phyloP scores from a whole-genome alignment of 2,329 filamentous ascomycete genomes.

The Exophiala aquamarina region DNA sequence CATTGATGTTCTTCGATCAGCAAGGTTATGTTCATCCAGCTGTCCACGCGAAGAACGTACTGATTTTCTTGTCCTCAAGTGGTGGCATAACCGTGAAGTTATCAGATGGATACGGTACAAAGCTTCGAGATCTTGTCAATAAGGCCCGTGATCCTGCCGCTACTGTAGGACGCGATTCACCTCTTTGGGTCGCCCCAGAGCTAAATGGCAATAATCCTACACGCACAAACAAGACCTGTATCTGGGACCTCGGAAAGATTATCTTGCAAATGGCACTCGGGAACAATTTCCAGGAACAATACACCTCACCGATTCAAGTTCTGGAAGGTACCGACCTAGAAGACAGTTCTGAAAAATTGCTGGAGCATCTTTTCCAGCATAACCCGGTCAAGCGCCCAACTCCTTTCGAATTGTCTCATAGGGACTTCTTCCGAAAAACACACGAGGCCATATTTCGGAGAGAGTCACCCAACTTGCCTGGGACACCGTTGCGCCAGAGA shows the following conservation, averaged over 20 bases:
- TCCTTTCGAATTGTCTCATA: conserved; percentile 64
- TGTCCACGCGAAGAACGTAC: conserved; percentile 75
- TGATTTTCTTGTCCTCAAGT: conserved; percentile 69
- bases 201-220: conserved; percentile 59
- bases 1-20: conserved; percentile 80
- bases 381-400: conserved; percentile 82
- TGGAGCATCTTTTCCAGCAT: conserved; percentile 79
- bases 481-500: conserved; percentile 16
- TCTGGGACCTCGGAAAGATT: conserved; percentile 92
- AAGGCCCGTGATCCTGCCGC: conserved; percentile 52
- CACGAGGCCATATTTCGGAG: conserved; percentile 21
- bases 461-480: conserved; percentile 9
- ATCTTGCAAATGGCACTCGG: conserved; percentile 95
- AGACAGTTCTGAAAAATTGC: conserved; percentile 76
- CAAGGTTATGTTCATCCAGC: conserved; percentile 81
- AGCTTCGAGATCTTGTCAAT: conserved; percentile 47
- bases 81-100: conserved; percentile 72
- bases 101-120: conserved; percentile 60
- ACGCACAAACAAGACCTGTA: conserved; percentile 73
- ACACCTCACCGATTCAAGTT: conserved; percentile 65
- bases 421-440: conserved; percentile 27
- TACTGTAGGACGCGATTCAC: conserved; percentile 68
- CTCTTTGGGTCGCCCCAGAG: conserved; percentile 83
- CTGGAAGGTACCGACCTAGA: conserved; percentile 63
- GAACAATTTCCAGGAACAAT: conserved; percentile 70